Base-by-base conservation (phyloP, 106 monocot genomes). In the Allium sativum region DNA sequence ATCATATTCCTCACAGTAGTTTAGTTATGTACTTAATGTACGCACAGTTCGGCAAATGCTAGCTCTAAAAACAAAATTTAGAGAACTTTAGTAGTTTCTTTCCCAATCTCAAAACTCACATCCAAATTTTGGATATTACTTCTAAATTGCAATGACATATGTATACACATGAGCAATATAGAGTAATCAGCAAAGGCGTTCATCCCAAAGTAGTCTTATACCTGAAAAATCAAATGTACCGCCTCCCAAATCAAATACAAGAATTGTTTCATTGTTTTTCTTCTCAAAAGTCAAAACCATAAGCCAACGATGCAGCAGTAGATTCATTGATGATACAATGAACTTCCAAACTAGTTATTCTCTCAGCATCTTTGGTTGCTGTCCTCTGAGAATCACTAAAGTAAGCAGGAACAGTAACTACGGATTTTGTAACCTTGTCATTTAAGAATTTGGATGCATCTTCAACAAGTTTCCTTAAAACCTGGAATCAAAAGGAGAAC, bases 221-320 rank as follows among this genome's bases (percentile, higher is more conserved):
- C 84, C 92, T 80, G 93, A 93, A 66, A 93, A 88, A 76, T 93
- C 47, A 50, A 82, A 83, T 6, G 82, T 83, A 12, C 82, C 82
- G 52, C 82, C 82, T 12, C 78, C 82, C 63, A 83, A 61, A 31
- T 83, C 82, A 75, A 78, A 78, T 7, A 83, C 82, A 12, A 83
- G 56, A 56, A 93, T 89, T 3, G 89, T 89, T 58, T 93, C 93
- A 76, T 89, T 93, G 58, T 78, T 85, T 73, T 93, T 89, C 77
- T 85, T 93, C 53, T 89, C 85, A 76, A 93, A 93, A 12, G n/a
- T n/a, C n/a, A n/a, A n/a, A n/a, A n/a, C 89, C 89, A 78, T 93
- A 83, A 42, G 82, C 74, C 47, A 83, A 63, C 6, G 82, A 78
- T 42, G 78, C 78, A 60, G 78, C 78, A 31, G 82, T 78, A 0